Base-by-base conservation (phyloP, 2,329 filamentous ascomycete genomes). In the Ciborinia camelliae region DNA sequence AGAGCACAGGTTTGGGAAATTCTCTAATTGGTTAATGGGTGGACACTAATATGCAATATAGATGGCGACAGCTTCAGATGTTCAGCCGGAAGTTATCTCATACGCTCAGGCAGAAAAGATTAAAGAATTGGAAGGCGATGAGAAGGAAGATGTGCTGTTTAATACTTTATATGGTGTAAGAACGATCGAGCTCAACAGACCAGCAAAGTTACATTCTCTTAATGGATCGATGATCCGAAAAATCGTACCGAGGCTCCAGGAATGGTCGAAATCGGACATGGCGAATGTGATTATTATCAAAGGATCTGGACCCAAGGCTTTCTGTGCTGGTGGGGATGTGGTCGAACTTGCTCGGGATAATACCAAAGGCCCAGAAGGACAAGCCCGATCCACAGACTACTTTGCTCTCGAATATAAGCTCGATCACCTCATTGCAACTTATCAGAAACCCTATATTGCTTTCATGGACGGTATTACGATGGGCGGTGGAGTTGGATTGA, bases 391-490 rank as follows among this genome's bases (percentile, higher is more conserved):
- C 35, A 81, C 85, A 55, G 87, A 93, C 60, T 99, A 96, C 82
- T 99, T 99, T 76, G 91, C 81, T 15, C 87, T 95, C 65, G 96
- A 99, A 87, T 99, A 98, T 83, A 89, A 91, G 80, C 87, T 99
- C 68, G 91, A 99, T 76, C 95, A 99, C 79, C 82, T 94, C 71
- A 97, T 99, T 75, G 91, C 95, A 28, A 97, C 93, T 45, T 97
- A 97, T 80, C 76, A 81, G 67, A 99, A 97, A 81, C 95, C 95
- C 0, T 96, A 95, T 75, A 86, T 99, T 61, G 90, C 95, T 39
- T 90, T 98, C 75, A 96, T 99, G 89, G 95, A 99, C 75, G 95
- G 95, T 66, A 90, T 97, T 77, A 99, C 96, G 61, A 99, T 99
- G 95, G 95, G 95, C 64, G 95, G 95, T 64, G 95, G 95, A 70